Percentiles rank a stretch among this genome's conserved stretches.
Conservation (phyloP, 345 rosid species). For the Corchorus capsularis region DNA sequence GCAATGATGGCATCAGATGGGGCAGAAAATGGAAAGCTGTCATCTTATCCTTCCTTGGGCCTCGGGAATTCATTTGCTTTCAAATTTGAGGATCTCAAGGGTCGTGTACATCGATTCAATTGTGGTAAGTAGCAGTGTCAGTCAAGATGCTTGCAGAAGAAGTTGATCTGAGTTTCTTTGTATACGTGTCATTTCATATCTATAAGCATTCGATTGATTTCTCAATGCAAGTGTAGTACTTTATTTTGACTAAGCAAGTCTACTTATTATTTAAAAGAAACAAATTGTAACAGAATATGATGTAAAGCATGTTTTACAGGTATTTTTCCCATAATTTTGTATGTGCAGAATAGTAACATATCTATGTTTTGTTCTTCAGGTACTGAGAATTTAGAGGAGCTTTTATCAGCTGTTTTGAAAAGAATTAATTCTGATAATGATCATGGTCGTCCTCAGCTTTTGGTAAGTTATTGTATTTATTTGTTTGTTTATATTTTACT, state of each 20-base stretch:
- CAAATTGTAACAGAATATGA: not conserved
- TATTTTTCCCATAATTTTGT: not conserved
- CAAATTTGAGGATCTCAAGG: constrained; percentile 84
- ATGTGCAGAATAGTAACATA: not conserved
- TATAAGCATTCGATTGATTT: constrained; percentile 2
- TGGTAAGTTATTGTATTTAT: constrained; percentile 48
- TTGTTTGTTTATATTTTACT: constrained; percentile 10
- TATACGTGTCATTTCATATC: not conserved
- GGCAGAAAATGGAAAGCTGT: constrained; percentile 54
- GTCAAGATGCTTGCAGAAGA: not conserved
- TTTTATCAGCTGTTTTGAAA: constrained; percentile 60
- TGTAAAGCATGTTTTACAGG: constrained; percentile 3
- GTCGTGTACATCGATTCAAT: constrained; percentile 87
- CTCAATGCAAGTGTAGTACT: not conserved
- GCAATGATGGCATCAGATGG: constrained; percentile 68
- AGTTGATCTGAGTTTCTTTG: not conserved
- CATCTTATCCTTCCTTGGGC: constrained; percentile 72
- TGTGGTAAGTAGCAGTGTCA: constrained; percentile 47
- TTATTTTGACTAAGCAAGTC: not conserved
- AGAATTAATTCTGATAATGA: constrained; percentile 57
- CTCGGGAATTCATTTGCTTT: constrained; percentile 80
- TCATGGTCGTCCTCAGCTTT: constrained; percentile 59
- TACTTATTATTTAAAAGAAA: not conserved
- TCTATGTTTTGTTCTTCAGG: constrained; percentile 30
- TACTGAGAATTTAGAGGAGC: constrained; percentile 73